Conservation (phyloP, 148 eudicot species). For the Arbutus unedo region DNA sequence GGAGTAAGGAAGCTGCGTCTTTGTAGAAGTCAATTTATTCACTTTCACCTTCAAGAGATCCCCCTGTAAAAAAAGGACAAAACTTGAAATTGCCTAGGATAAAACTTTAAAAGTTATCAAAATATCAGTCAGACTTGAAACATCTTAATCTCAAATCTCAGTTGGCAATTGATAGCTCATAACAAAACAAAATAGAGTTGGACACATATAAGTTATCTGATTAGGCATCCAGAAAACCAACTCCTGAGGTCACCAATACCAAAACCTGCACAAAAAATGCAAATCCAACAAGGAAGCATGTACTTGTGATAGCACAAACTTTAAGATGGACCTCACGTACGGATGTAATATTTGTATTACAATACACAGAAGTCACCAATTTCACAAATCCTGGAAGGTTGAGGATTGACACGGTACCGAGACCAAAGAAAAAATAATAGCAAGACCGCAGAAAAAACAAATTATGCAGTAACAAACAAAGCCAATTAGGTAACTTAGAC, state of each 20-base stretch:
- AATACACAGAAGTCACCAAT: not conserved
- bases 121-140: not conserved
- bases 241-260: not conserved
- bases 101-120: too few species aligned
- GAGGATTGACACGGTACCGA: not conserved
- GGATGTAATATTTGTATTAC: not conserved
- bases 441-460: not conserved
- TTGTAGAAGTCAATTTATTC: conserved; percentile 51
- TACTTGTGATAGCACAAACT: not conserved
- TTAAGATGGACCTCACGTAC: not conserved
- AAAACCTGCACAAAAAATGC: not conserved
- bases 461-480: not conserved
- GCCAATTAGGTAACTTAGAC: not conserved
- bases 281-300: not conserved
- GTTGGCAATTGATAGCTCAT: not conserved
- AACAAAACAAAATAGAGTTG: not conserved
- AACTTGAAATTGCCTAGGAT: not conserved
- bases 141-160: conserved; percentile 6
- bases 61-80: conserved; percentile 33
- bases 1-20: conserved; percentile 59
- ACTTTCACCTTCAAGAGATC: conserved; percentile 50
- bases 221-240: not conserved
- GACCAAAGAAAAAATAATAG: not conserved
- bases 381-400: not conserved
- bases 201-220: not conserved